Evolutionary conservation across 2,329 filamentous ascomycete species (phyloP).

Genomic region (Ceratocystis albifundus): DNA sequence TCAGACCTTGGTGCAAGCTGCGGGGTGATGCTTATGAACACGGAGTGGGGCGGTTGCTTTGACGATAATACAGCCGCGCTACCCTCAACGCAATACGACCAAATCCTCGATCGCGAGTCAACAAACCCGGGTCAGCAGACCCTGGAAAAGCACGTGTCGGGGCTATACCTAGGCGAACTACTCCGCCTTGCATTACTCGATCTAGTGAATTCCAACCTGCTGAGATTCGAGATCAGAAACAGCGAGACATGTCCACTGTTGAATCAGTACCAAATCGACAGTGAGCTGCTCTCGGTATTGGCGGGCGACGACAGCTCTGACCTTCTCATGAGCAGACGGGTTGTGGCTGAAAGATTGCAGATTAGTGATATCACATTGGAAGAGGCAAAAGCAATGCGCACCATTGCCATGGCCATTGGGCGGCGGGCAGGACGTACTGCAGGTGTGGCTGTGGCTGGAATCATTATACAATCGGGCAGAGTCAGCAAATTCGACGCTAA

Average conservation of each 20-base stretch:
- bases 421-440: constrained; percentile 25
- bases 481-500: constrained; percentile 7
- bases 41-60: constrained; percentile 65
- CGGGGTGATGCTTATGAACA: constrained; percentile 68
- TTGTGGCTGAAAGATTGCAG: not conserved
- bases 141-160: constrained; percentile 73
- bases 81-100: constrained; percentile 59
- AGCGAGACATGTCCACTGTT: constrained; percentile 34
- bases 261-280: constrained; percentile 56
- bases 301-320: constrained; percentile 28
- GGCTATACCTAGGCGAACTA: constrained; percentile 71
- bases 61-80: constrained; percentile 59
- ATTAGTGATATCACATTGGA: constrained; percentile 27
- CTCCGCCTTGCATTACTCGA: constrained; percentile 52
- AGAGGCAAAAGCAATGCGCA: constrained; percentile 51
- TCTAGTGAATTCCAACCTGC: constrained; percentile 25
- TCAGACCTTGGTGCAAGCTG: constrained; percentile 47
- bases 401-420: constrained; percentile 36
- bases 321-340: not conserved
- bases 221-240: constrained; percentile 11
- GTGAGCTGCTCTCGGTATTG: constrained; percentile 48
- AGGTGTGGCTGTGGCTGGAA: constrained; percentile 25
- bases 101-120: constrained; percentile 52
- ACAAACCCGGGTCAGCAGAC: constrained; percentile 67
- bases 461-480: constrained; percentile 25